Conservation (phyloP, 805 yeast species). For the Clavispora carvajalis region DNA sequence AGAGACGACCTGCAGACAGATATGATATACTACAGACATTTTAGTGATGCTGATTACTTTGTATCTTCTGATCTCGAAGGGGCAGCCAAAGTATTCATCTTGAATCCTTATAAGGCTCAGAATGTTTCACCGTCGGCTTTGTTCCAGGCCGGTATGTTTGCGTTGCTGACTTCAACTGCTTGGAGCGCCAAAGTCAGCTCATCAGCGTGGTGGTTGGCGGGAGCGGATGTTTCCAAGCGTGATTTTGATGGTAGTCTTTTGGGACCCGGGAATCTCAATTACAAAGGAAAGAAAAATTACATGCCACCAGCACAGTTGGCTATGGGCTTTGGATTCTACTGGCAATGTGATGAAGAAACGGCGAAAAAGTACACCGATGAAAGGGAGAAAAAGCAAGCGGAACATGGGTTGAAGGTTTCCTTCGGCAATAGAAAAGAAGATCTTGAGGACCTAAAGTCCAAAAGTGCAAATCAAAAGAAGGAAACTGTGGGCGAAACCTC, state of each 20-base stretch:
- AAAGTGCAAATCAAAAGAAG: conserved; percentile 4
- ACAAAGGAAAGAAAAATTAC: conserved; percentile 49
- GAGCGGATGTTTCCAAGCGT: conserved; percentile 61
- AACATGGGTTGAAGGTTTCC: conserved; percentile 33
- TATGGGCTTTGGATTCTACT: conserved; percentile 84
- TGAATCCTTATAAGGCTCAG: conserved; percentile 69
- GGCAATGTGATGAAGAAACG: conserved; percentile 61
- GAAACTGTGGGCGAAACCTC: not conserved
- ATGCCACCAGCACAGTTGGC: conserved; percentile 79
- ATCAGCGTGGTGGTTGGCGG: conserved; percentile 82
- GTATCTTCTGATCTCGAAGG: conserved; percentile 73
- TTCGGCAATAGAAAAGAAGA: conserved; percentile 34
- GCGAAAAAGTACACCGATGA: conserved; percentile 26
- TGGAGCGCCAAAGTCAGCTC: conserved; percentile 85
- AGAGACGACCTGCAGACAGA: conserved; percentile 77
- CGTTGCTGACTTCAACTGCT: conserved; percentile 77
- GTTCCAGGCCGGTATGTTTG: conserved; percentile 82
- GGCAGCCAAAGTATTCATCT: conserved; percentile 70
- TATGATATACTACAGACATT: conserved; percentile 71
- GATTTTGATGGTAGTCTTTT: conserved; percentile 57
- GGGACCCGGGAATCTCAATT: conserved; percentile 56
- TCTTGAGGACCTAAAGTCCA: conserved; percentile 20
- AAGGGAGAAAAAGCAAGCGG: conserved; percentile 28
- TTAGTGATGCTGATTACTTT: conserved; percentile 65
- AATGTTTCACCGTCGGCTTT: conserved; percentile 81